Conservation (phyloP, 805 yeast species). For the Candida koratica region DNA sequence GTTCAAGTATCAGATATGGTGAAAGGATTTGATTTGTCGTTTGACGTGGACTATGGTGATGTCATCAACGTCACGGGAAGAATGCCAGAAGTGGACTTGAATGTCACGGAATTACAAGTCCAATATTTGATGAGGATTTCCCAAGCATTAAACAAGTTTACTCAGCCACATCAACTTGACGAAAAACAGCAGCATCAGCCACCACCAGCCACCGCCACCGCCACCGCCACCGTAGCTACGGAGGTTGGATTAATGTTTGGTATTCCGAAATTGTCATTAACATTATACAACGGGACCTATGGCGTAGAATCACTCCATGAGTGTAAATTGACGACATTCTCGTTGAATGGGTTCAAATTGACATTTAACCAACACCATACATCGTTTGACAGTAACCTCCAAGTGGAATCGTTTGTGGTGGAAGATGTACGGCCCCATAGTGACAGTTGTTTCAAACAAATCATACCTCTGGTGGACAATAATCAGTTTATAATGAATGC, state of each 20-base stretch:
- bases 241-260: constrained; percentile 47
- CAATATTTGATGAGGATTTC: constrained; percentile 52
- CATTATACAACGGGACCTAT: constrained; percentile 53
- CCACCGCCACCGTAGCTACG: constrained; percentile 46
- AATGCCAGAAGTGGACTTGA: constrained; percentile 59
- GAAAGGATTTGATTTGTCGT: constrained; percentile 57
- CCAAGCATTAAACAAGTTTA: constrained; percentile 52
- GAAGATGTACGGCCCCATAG: constrained; percentile 63
- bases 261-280: constrained; percentile 61
- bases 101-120: constrained; percentile 71
- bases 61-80: constrained; percentile 49
- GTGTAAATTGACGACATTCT: constrained; percentile 31
- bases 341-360: constrained; percentile 57
- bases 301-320: constrained; percentile 30
- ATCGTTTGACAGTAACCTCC: constrained; percentile 56
- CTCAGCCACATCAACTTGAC: constrained; percentile 39
- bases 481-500: constrained; percentile 67
- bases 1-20: constrained; percentile 61
- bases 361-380: constrained; percentile 49
- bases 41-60: constrained; percentile 56
- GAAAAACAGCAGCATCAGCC: constrained; percentile 48
- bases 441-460: constrained; percentile 70
- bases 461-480: constrained; percentile 67
- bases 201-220: constrained; percentile 68
- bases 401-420: constrained; percentile 69